These are phyloP conservation scores for Yamadazyma scolyti DNA, from an alignment of 805 yeast genomes.

Conservation along the genomic window DNA sequence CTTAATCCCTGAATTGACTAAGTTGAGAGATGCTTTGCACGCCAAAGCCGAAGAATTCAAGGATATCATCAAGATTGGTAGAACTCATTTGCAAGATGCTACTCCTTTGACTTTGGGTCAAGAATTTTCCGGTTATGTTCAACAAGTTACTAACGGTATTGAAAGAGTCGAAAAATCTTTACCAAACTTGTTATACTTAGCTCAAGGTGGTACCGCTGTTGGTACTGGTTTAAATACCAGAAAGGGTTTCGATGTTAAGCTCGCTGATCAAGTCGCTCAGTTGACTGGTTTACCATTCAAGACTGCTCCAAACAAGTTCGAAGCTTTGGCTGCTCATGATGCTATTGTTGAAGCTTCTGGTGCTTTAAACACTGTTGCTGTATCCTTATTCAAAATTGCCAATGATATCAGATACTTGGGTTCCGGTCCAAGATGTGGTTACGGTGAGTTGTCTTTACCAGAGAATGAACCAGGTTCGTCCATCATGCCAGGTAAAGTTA, in stretches of 20 bases:
- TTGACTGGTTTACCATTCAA: constrained; percentile 85
- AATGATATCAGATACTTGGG: constrained; percentile 98
- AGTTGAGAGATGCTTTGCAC: constrained; percentile 73
- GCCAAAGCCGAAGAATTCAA: constrained; percentile 78
- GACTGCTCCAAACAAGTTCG: constrained; percentile 98
- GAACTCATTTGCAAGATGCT: constrained; percentile 98
- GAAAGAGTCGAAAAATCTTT: constrained; percentile 75
- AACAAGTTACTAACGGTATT: constrained; percentile 88
- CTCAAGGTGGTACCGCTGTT: constrained; percentile 99
- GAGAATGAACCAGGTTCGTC: constrained; percentile 99
- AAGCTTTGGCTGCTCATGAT: constrained; percentile 98
- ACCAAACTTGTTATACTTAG: constrained; percentile 74
- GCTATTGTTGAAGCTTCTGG: constrained; percentile 98
- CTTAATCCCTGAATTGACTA: constrained; percentile 76
- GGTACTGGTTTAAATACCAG: constrained; percentile 97
- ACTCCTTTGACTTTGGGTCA: constrained; percentile 97
- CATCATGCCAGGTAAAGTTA: constrained; percentile 99
- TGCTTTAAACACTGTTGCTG: constrained; percentile 93
- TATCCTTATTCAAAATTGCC: constrained; percentile 91
- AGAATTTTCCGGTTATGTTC: constrained; percentile 95
- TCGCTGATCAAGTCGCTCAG: constrained; percentile 81
- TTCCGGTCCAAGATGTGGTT: constrained; percentile 99
- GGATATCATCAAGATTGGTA: constrained; percentile 94
- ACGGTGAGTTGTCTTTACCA: constrained; percentile 92
- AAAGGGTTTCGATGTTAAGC: constrained; percentile 81